Percentiles rank a stretch among this genome's conserved stretches.
Evolutionary conservation across 1,139 yeast genomes (phyloP).

Genomic region (Blastobotrys indianensis): DNA sequence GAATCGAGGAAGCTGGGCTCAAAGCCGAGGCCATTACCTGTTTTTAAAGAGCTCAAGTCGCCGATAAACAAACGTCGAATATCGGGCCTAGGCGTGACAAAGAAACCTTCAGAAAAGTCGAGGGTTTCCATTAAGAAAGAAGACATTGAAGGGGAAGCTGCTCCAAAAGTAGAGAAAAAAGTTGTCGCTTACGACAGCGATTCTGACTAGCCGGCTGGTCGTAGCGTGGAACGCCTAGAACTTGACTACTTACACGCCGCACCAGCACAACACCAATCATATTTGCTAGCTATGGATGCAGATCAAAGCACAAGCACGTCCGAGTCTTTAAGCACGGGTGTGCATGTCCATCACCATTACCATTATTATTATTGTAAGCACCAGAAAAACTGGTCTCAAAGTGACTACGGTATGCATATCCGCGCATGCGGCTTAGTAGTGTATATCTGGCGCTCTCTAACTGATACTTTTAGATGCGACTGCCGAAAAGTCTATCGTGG

Average conservation of each 20-base stretch:
- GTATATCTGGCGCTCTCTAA: background rate
- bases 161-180: background rate
- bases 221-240: background rate
- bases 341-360: slow-evolving; percentile 13
- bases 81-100: too few species aligned
- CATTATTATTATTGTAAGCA: slow-evolving; percentile 12
- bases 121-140: too few species aligned
- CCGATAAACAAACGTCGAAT: too few species aligned
- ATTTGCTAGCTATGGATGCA: too few species aligned
- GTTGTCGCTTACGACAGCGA: background rate
- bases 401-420: slow-evolving; percentile 1
- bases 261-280: background rate
- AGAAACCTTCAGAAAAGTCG: too few species aligned
- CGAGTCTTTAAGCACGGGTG: slow-evolving; percentile 1
- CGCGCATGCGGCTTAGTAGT: slow-evolving; percentile 1
- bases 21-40: too few species aligned
- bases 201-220: background rate
- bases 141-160: too few species aligned
- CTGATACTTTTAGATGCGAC: background rate
- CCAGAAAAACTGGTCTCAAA: slow-evolving; percentile 8
- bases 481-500: slow-evolving; percentile 1
- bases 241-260: background rate
- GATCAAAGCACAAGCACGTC: too few species aligned
- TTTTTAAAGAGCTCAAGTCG: too few species aligned
- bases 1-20: too few species aligned